Evolutionary conservation across 1,284 basidiomycete genomes (phyloP).

Genomic region (Apiotrichum gracile): DNA sequence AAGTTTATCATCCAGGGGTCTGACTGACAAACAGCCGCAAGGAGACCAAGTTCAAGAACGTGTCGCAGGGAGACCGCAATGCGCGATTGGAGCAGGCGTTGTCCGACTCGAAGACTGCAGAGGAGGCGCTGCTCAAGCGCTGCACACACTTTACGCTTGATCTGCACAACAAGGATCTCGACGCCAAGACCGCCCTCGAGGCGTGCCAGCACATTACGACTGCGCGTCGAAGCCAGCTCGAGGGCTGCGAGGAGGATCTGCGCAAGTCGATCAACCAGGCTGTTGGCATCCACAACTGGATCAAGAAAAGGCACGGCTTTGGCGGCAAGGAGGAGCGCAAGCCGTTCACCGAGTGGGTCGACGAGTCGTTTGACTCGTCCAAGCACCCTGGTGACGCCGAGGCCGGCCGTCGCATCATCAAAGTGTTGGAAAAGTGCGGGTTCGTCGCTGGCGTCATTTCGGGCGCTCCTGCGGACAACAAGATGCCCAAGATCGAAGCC

Average conservation of each 20-base stretch:
- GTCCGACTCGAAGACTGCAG: slow-evolving; percentile 81
- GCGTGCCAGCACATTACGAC: slow-evolving; percentile 85
- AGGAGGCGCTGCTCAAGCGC: slow-evolving; percentile 85
- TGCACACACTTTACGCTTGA: slow-evolving; percentile 85
- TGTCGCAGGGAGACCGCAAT: slow-evolving; percentile 68
- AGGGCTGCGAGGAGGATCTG: slow-evolving; percentile 71
- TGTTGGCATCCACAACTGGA: slow-evolving; percentile 50
- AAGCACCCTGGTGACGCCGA: slow-evolving; percentile 58
- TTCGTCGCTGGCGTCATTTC: slow-evolving; percentile 23
- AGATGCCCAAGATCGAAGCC: slow-evolving; percentile 22
- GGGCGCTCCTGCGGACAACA: slow-evolving; percentile 40
- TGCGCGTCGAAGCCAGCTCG: slow-evolving; percentile 70
- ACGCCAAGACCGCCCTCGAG: slow-evolving; percentile 62
- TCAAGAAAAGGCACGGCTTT: slow-evolving; percentile 26
- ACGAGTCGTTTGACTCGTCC: slow-evolving; percentile 39
- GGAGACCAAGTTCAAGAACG: slow-evolving; percentile 61
- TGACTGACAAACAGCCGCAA: slow-evolving; percentile 53
- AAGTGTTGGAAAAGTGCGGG: slow-evolving; percentile 49
- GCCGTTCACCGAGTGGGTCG: slow-evolving; percentile 37
- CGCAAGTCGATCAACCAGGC: slow-evolving; percentile 61
- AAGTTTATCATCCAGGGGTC: slow-evolving; percentile 5
- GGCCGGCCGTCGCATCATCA: slow-evolving; percentile 32
- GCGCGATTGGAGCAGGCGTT: slow-evolving; percentile 78
- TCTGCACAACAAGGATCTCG: slow-evolving; percentile 54
- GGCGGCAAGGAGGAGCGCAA: slow-evolving; percentile 23